phyloP scores from a whole-genome alignment of 2,329 filamentous ascomycete species.

The Diplodia intermedia region DNA sequence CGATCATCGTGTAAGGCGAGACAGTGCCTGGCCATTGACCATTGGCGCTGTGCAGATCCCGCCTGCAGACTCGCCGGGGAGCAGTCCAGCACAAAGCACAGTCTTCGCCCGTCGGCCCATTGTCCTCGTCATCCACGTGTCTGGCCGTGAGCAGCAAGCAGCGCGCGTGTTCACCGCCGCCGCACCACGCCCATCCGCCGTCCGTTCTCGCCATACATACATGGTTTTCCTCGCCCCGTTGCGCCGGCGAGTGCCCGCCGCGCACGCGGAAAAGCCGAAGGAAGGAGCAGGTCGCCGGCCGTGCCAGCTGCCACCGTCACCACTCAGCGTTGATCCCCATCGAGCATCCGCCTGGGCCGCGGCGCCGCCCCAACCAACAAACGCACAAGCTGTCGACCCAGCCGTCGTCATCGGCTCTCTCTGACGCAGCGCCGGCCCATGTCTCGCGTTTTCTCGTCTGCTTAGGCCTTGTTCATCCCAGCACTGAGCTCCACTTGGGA shows the following conservation, averaged over 20 bases:
- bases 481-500: conserved; percentile 24
- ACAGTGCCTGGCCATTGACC: conserved; percentile 15
- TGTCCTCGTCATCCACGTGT: conserved; percentile 21
- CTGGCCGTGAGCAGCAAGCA: conserved; percentile 4
- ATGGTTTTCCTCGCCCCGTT: not conserved
- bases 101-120: conserved; percentile 11
- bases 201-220: conserved; percentile 3
- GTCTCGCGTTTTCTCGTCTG: conserved; percentile 5
- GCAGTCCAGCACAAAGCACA: not conserved
- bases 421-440: conserved; percentile 1
- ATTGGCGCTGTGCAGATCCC: conserved; percentile 10
- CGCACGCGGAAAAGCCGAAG: not conserved
- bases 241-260: not conserved
- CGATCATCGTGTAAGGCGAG: conserved; percentile 24
- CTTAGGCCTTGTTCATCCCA: conserved; percentile 11
- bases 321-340: conserved; percentile 23
- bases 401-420: conserved; percentile 17
- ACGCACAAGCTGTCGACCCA: conserved; percentile 3
- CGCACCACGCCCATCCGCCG: not conserved
- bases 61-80: conserved; percentile 1
- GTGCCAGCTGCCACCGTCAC: not conserved
- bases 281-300: not conserved
- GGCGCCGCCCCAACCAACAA: conserved; percentile 19
- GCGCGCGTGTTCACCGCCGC: conserved; percentile 24
- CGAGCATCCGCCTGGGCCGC: conserved; percentile 21